These are phyloP conservation scores for Pythium periplocum DNA, from an alignment of 352 stramenopile species.

Conservation along the genomic window DNA sequence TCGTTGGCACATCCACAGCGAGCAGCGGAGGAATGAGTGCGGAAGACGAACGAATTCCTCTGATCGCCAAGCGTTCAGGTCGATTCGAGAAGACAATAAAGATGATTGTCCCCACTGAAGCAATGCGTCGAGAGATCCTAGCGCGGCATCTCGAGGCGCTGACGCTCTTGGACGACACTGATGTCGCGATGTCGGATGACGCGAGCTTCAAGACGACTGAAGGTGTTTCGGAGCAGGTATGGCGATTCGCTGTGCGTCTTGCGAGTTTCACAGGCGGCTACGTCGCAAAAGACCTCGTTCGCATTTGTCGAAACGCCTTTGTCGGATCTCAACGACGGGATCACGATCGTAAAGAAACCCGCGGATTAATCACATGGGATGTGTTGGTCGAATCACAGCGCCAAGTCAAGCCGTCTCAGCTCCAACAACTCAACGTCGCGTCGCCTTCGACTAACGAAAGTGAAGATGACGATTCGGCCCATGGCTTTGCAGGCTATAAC, in stretches of 20 bases:
- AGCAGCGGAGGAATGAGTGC: conserved; percentile 3
- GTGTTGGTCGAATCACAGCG: conserved; percentile 48
- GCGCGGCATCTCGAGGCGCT: conserved; percentile 28
- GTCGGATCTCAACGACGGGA: conserved; percentile 23
- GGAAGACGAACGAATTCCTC: conserved; percentile 26
- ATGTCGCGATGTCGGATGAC: too few species aligned
- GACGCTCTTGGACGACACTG: conserved; percentile 9
- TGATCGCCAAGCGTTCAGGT: conserved; percentile 34
- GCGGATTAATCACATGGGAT: conserved; percentile 21
- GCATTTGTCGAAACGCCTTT: conserved; percentile 60
- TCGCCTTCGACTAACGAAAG: conserved; percentile 27
- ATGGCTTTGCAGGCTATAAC: conserved; percentile 62
- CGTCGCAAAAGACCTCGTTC: conserved; percentile 68
- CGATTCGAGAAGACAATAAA: conserved; percentile 59
- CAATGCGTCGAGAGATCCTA: conserved; percentile 47
- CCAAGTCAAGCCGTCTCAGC: conserved; percentile 62
- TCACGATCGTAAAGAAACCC: background rate
- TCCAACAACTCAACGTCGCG: conserved; percentile 68
- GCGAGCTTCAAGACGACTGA: too few species aligned
- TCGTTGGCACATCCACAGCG: conserved; percentile 44
- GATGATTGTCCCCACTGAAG: conserved; percentile 59
- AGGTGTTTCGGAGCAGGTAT: background rate
- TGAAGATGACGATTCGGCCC: conserved; percentile 1
- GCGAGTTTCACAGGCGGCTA: conserved; percentile 64
- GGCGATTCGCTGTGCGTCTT: conserved; percentile 26